Percentiles rank a stretch among this genome's conserved stretches.
Conservation (phyloP, 2,329 filamentous ascomycete genomes). For the Mycosphaerelloides madeirae region DNA sequence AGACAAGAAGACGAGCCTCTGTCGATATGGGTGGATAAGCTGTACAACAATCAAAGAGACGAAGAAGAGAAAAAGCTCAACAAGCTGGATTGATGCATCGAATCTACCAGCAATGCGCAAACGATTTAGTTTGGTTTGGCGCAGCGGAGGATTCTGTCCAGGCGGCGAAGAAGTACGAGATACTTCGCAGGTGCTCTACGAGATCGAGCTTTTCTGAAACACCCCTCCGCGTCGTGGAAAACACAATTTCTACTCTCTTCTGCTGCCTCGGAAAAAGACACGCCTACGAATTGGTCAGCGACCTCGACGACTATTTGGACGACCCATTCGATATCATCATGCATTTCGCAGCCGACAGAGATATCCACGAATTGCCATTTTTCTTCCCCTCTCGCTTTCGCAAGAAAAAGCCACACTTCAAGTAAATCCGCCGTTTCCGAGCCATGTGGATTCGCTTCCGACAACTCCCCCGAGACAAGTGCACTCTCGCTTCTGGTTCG, state of each 20-base stretch:
- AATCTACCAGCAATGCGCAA: conserved; percentile 1
- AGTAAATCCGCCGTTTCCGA: not conserved
- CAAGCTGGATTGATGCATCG: conserved; percentile 1
- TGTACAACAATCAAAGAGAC: conserved; percentile 3
- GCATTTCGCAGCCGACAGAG: not conserved
- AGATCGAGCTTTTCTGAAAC: not conserved
- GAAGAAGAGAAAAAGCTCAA: not conserved
- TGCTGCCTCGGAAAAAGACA: no score
- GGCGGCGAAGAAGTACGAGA: not conserved
- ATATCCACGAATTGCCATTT: not conserved
- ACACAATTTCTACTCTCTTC: no score
- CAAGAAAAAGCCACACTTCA: not conserved
- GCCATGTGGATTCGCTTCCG: conserved; percentile 1
- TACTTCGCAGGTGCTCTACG: not conserved
- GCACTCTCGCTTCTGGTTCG: not conserved
- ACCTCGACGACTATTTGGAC: not conserved
- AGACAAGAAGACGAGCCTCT: not conserved
- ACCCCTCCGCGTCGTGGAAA: no score
- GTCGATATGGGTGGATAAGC: conserved; percentile 2
- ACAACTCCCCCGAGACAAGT: not conserved
- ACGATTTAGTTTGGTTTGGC: not conserved
- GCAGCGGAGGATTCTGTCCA: not conserved
- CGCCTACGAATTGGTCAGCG: no score
- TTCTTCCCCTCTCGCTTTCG: not conserved
- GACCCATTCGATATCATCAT: conserved; percentile 1